Base-by-base conservation (phyloP, 2,329 filamentous ascomycete genomes). In the Chrysoporthe austroafricana region DNA sequence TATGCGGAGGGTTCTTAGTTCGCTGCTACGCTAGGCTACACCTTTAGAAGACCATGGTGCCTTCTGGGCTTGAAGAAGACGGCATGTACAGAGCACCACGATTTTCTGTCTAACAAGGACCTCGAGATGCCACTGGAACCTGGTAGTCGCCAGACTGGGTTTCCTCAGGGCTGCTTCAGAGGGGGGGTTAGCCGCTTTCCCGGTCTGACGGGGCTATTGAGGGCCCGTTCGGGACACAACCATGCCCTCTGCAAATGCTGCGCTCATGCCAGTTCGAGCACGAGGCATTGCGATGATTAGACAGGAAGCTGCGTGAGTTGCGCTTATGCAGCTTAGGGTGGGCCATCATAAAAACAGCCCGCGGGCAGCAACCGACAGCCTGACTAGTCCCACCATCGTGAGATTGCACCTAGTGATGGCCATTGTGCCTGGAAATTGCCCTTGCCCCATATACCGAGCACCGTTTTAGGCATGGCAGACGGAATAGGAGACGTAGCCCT, bases 241-340 rank as follows among this genome's bases (percentile, higher is more conserved):
- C 59, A 64, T 62, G 62, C 67, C 21, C 42, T 42, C 39, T 48
- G 6, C 50, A 59, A 42, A 26, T 62, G 43, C 62, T 52, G n/a
- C 58, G 54, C 60, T 63, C 48, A 48, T 50, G 43, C 32, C 39
- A 58, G 44, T 62, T 57, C 34, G 32, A 52, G 32, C 60, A 46
- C 39, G 60, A 42, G 42, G 54, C 43, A 59, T 56, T 26, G 36
- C 57, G 52, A 63, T 63, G 21, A 44, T 46, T 32, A 56, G 52
- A 61, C 46, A 56, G 68, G 54, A 66, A 66, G 64, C 57, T 64
- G 56, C 64, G 59, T 64, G 66, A 69, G 64, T 66, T 74, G 69
- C 73, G 70, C 71, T 70, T 70, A 67, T 68, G 69, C 69, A 71
- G 43, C 66, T 59, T 54, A 66, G 50, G 63, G 58, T 69, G 66